phyloP scores from a whole-genome alignment of 1,139 yeast species.

The Pichia sp. region DNA sequence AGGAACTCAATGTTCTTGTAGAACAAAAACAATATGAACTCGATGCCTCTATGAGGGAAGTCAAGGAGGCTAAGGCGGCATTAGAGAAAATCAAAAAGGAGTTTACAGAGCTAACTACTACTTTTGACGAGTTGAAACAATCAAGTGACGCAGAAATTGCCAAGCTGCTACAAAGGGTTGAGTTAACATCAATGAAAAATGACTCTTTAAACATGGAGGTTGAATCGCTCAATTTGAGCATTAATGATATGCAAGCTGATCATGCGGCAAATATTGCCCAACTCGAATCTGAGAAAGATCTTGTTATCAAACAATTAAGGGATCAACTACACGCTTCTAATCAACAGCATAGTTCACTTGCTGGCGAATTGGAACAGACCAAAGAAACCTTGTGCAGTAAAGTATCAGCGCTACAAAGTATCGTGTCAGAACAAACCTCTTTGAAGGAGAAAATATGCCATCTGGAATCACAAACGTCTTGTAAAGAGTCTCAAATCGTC shows the following conservation, averaged over 20 bases:
- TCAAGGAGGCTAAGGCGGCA: background rate
- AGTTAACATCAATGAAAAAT: background rate
- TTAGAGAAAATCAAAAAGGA: constrained; percentile 4
- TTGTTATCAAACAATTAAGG: background rate
- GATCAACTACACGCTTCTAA: background rate
- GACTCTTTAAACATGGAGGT: background rate
- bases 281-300: background rate
- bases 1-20: constrained; percentile 3
- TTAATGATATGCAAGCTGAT: background rate
- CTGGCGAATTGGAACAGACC: background rate
- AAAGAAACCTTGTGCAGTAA: background rate
- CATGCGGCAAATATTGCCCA: background rate
- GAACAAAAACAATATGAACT: constrained; percentile 9
- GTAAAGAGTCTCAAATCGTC: too few relatives aligned
- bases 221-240: background rate
- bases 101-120: background rate
- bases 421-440: too few relatives aligned
- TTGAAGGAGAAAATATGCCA: too few relatives aligned
- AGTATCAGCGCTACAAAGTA: too few relatives aligned
- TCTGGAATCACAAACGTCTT: too few relatives aligned
- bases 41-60: background rate
- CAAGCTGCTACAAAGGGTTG: background rate
- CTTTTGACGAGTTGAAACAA: background rate
- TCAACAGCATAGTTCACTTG: background rate
- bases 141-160: background rate